These are phyloP conservation scores for Quercus rubra DNA, from an alignment of 306 rosid species.

Conservation along the genomic window DNA sequence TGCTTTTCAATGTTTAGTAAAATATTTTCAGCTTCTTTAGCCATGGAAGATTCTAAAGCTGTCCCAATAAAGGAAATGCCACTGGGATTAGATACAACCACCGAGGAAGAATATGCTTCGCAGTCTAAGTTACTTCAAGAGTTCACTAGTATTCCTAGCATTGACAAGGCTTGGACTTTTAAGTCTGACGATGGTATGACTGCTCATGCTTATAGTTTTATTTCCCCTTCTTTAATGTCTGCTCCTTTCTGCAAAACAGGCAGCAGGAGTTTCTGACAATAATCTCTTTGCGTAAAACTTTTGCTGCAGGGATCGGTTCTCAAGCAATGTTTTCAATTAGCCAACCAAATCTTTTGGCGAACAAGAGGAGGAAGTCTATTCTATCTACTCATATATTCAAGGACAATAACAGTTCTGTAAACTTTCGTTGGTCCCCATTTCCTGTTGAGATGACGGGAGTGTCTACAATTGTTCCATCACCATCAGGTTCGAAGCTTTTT, in stretches of 20 bases:
- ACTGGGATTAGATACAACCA: constrained; percentile 45
- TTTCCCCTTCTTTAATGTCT: background rate
- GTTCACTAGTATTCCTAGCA: constrained; percentile 53
- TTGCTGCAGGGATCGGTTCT: constrained; percentile 38
- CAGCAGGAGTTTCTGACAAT: constrained; percentile 1
- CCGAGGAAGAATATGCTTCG: constrained; percentile 63
- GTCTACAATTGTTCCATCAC: constrained; percentile 68
- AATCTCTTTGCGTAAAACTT: background rate
- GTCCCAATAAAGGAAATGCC: constrained; percentile 38
- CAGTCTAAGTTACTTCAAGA: constrained; percentile 67
- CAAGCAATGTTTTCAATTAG: constrained; percentile 60
- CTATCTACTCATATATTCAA: constrained; percentile 45
- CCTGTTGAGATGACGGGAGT: constrained; percentile 67
- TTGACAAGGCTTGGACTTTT: constrained; percentile 79
- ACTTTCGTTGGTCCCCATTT: constrained; percentile 75
- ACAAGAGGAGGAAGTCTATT: constrained; percentile 55
- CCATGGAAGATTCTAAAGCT: constrained; percentile 55
- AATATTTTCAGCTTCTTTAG: constrained; percentile 27
- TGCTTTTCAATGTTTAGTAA: constrained; percentile 22
- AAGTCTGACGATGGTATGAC: constrained; percentile 48
- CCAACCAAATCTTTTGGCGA: constrained; percentile 62
- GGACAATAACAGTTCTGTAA: constrained; percentile 34
- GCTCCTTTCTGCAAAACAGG: background rate
- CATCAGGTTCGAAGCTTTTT: constrained; percentile 68
- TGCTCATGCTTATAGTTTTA: background rate